Evolutionary conservation across 192 early-diverging fungal genomes (phyloP), one percentile per base, ranked within the genome.

Genomic region (Coemansia sp.): DNA sequence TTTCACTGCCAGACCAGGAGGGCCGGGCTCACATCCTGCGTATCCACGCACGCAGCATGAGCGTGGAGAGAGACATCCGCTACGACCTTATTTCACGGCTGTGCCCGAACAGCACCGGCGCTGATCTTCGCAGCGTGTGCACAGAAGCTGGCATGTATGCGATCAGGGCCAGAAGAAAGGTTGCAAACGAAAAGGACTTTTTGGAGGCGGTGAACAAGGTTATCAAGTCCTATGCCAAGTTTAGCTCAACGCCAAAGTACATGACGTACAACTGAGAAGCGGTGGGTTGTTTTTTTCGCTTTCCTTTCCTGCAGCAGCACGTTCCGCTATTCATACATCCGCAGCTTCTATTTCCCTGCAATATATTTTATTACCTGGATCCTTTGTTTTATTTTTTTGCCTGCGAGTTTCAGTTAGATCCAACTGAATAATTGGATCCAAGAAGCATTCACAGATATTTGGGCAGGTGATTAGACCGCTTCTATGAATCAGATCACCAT

Each of bases 121-220:
- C 98, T 20, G 98, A 99, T 84, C 85, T 99, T 62, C 90, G 98
- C 66, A 93, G 91, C 77, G 98, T 99, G 60, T 99, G 98, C 85
- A 99, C 98, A 34, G 98, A 99, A 84, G 96, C 98, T 9, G 98
- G 98, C 63, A 99, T 99, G 98, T 99, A 95, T 88, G 98, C 98
- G 2, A 99, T 99, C 68, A 88, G 98, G 14, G 92, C 95, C 60
- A 88, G 98, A 77, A 90, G 96, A 88, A 98, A 98, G 91, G 88
- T 98, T 18, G 97, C 98, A 20, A 98, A 95, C 23, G 98, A 99
- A 78, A 98, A 99, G 87, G 98, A 99, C 86, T 99, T 98, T 85
- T 88, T 99, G 85, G 97, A 99, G 78, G 87, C 96, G 26, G 97
- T 99, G 16, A 95, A 98, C 87, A 99, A 99, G 89, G 98, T 99